Base-by-base conservation (phyloP, 805 yeast species). In the Starmerella vitae region DNA sequence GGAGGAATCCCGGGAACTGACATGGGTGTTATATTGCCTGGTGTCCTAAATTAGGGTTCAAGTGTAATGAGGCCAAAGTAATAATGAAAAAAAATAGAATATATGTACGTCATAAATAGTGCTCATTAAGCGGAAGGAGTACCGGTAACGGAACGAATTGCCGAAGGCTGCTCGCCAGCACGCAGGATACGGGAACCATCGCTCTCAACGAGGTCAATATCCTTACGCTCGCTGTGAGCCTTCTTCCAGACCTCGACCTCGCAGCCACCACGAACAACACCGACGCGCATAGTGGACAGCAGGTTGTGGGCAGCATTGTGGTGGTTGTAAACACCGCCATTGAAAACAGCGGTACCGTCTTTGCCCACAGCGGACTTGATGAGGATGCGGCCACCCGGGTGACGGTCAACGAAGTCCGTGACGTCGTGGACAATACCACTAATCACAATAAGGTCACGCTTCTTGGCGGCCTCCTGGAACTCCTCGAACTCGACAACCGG, bases 391-490 rank as follows among this genome's bases (percentile, higher is more conserved):
- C 97, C 97, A 48, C 97, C 97, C 2, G 97, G 97, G 59, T 86
- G 97, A 53, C 82, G 83, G 50, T 78, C 76, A 57, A 85, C 76
- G 58, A 86, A 86, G 21, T 91, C 93, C 4, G 94, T 77, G 10
- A 88, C 80, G 56, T 86, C 96, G 59, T 88, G 96, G 20, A 86
- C 91, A 37, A 88, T 83, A 27, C 93, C 93, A 32, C 82, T 81
- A 34, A 86, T 83, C 12, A 84, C 82, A 21, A 84, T 83, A 46
- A 84, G 69, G 22, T 78, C 76, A 34, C 75, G 57, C 55, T 65
- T 58, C 61, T 72, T 60, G 59, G 72, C 57, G 46, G 67, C 66
- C 35, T 58, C 66, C 46, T 56, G 59, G 58, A 72, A 73, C 45
- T 71, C 75, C 35, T 68, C 72, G 34, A 67, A 67, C 40, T 73